Percentiles rank a stretch among this genome's conserved stretches.
Conservation (phyloP, 23 red algal genomes). For the Gracilaria caudata region DNA sequence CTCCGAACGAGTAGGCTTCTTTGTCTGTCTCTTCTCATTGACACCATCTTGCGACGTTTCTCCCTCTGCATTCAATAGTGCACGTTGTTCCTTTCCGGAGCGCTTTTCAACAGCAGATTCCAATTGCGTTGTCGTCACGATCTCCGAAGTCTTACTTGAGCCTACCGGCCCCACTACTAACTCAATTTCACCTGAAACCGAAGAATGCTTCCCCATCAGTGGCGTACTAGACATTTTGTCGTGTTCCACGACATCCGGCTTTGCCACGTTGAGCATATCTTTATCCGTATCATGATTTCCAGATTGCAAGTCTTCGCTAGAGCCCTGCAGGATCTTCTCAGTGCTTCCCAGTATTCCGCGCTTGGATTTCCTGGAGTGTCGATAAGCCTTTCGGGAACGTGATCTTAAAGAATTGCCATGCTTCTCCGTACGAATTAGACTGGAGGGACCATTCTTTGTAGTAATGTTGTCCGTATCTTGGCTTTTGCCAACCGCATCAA, state of each 20-base stretch:
- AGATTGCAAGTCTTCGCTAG: neutral
- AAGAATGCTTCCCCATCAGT: neutral
- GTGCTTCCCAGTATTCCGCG: neutral
- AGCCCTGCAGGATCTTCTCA: neutral
- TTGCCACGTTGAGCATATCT: too few relatives aligned
- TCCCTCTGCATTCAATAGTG: neutral
- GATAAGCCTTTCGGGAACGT: slow-evolving; percentile 17
- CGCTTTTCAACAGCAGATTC: neutral
- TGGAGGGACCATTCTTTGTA: neutral
- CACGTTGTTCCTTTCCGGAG: neutral
- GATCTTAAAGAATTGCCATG: neutral
- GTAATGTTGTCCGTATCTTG: neutral
- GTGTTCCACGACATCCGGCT: neutral
- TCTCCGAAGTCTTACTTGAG: neutral
- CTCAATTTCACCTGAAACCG: neutral
- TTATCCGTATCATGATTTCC: neutral
- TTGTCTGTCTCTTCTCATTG: neutral
- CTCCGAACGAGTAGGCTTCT: neutral
- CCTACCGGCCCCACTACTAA: neutral
- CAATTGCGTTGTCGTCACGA: neutral
- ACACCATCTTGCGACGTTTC: neutral
- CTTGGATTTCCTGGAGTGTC: neutral
- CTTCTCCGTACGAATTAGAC: neutral
- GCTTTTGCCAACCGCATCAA: neutral
- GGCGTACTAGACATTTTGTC: neutral